phyloP scores from a whole-genome alignment of 1,284 basidiomycete genomes.

The Cutaneotrichosporon spelunceum region DNA sequence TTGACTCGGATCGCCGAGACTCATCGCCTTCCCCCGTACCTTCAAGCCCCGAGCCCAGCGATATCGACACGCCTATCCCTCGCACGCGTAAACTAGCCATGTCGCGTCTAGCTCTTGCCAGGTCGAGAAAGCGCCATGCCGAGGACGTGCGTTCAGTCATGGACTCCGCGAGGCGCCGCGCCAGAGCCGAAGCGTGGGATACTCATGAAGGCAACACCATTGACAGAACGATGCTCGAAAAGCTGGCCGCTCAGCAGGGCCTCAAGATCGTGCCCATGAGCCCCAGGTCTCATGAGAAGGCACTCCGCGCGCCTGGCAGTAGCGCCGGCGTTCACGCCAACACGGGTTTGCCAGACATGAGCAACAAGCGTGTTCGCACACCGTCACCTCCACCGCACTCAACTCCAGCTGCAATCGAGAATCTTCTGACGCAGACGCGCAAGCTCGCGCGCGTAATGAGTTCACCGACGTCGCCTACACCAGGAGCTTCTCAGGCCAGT shows the following conservation, averaged over 20 bases:
- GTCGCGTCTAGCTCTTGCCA: background rate
- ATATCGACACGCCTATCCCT: background rate
- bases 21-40: background rate
- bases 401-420: background rate
- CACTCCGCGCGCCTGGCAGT: background rate
- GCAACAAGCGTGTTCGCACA: background rate
- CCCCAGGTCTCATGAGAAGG: background rate
- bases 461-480: background rate
- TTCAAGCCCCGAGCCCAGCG: background rate
- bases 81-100: background rate
- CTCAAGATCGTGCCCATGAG: constrained; percentile 7
- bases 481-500: background rate
- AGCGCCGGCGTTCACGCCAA: background rate
- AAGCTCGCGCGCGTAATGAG: background rate
- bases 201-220: background rate
- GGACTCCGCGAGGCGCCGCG: background rate
- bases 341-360: background rate
- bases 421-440: background rate
- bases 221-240: background rate
- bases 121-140: background rate
- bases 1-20: background rate
- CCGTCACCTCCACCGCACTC: background rate
- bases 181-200: background rate
- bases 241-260: background rate
- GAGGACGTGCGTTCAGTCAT: background rate